Base-by-base conservation (phyloP, 257 asterid species). In the Thymus mandschuricus region DNA sequence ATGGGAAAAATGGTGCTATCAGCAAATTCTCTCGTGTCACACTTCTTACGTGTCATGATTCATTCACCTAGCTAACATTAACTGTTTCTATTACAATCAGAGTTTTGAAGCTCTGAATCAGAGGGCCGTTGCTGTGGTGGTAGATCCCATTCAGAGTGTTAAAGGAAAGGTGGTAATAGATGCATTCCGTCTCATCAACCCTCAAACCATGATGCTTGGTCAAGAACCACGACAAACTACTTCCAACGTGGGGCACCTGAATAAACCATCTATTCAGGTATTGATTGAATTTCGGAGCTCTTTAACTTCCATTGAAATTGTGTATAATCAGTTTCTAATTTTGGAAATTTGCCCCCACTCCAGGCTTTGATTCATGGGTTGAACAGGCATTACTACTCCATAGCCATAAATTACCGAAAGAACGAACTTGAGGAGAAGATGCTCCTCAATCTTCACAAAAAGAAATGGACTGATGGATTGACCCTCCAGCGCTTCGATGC, bases 161-260 rank as follows among this genome's bases (percentile, higher is more conserved):
- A 92, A 95, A 81, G 97, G 99, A 21, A 92, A 95, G 82, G 98
- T 95, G 74, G 99, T 95, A n/a, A 95, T 95, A n/a, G 99, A 92
- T 75, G 99, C 99, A 60, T 92, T 95, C 46, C 95, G 97, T 41
- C 82, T 92, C 73, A 95, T 95, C 74, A 89, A 92, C 76, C 99
- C 99, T 64, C 99, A 95, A 69, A 92, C 98, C 51, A 95, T 95
- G 99, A 95, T 95, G 98, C 97, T 95, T 58, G 98, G 99, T 63
- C 99, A 95, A 77, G 99, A 95, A 83, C 99, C 99, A 49, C 88
- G 99, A 1, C 99, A 95, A 67, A 92, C 99, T 43, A 95, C 98
- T 62, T 95, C 99, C 76, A 95, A 95, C 74, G 88, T 95, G 15
- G 99, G 99, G 9, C 96, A 95, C 82, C 94, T 95, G 30, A 95